phyloP scores from a whole-genome alignment of 331 rosid genomes.

The Saraca asoca region DNA sequence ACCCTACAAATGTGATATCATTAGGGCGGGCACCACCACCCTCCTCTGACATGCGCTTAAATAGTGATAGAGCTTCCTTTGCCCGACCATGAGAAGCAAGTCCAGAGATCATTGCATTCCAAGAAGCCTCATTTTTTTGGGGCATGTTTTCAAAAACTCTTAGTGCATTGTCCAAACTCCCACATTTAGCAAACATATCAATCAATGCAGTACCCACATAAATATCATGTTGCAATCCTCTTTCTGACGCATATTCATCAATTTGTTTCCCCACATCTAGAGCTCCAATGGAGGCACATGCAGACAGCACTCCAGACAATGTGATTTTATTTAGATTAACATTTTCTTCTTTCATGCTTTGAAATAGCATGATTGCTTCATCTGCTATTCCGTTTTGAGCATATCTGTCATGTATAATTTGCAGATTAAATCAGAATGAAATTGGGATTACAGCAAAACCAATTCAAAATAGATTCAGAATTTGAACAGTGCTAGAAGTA shows the following conservation, averaged over 20 bases:
- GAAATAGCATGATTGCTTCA: constrained; percentile 66
- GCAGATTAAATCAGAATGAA: neutral
- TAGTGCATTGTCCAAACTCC: constrained; percentile 70
- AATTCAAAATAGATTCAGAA: neutral
- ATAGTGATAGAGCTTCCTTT: constrained; percentile 66
- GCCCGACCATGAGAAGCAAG: constrained; percentile 91
- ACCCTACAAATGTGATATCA: constrained; percentile 81
- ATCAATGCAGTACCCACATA: constrained; percentile 76
- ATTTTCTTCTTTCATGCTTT: constrained; percentile 57
- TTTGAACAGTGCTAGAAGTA: neutral
- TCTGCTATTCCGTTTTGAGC: constrained; percentile 91
- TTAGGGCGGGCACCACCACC: constrained; percentile 61
- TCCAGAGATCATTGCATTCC: constrained; percentile 96
- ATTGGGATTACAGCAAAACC: constrained; percentile 8
- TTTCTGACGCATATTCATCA: constrained; percentile 59
- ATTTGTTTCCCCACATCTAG: constrained; percentile 72
- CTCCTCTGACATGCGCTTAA: constrained; percentile 63
- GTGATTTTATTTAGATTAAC: constrained; percentile 70
- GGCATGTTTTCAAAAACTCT: constrained; percentile 74
- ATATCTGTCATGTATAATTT: constrained; percentile 54
- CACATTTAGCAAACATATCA: constrained; percentile 95
- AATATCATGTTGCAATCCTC: constrained; percentile 59
- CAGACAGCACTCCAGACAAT: constrained; percentile 70
- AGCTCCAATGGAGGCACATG: constrained; percentile 76
- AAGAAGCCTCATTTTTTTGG: constrained; percentile 78